Conservation (phyloP, 1,139 yeast genomes). For the Debaryomyces coudertii region DNA sequence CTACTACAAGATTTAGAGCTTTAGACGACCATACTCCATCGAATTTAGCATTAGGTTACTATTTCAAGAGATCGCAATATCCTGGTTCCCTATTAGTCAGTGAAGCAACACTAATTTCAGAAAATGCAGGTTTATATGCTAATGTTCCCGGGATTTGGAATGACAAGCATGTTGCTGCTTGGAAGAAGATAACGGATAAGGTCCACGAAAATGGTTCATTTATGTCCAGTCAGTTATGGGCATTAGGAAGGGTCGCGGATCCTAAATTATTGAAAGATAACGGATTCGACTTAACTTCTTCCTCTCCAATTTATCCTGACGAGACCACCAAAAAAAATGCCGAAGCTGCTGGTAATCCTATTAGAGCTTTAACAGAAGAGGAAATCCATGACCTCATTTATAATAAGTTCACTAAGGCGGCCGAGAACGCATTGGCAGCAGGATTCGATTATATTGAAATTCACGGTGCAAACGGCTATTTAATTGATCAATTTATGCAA, state of each 20-base stretch:
- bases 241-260: conserved; percentile 50
- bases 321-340: conserved; percentile 15
- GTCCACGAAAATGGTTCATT: conserved; percentile 59
- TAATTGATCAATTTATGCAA: conserved; percentile 35
- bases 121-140: conserved; percentile 40
- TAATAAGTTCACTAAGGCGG: conserved; percentile 36
- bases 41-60: conserved; percentile 45
- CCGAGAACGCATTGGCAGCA: conserved; percentile 42
- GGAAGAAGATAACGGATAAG: conserved; percentile 52
- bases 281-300: conserved; percentile 29
- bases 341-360: conserved; percentile 16
- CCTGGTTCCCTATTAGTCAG: conserved; percentile 58
- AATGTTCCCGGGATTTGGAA: conserved; percentile 59
- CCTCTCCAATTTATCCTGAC: conserved; percentile 27
- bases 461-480: conserved; percentile 50
- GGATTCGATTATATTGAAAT: conserved; percentile 49
- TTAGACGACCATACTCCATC: conserved; percentile 22
- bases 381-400: conserved; percentile 40
- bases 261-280: conserved; percentile 42
- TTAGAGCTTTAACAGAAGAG: conserved; percentile 38
- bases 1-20: conserved; percentile 58
- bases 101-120: conserved; percentile 38
- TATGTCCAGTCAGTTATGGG: conserved; percentile 61
- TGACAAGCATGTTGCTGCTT: conserved; percentile 47
- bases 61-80: conserved; percentile 51